phyloP scores from a whole-genome alignment of 176 grass and related monocot genomes.

The Musa troglodytarum region DNA sequence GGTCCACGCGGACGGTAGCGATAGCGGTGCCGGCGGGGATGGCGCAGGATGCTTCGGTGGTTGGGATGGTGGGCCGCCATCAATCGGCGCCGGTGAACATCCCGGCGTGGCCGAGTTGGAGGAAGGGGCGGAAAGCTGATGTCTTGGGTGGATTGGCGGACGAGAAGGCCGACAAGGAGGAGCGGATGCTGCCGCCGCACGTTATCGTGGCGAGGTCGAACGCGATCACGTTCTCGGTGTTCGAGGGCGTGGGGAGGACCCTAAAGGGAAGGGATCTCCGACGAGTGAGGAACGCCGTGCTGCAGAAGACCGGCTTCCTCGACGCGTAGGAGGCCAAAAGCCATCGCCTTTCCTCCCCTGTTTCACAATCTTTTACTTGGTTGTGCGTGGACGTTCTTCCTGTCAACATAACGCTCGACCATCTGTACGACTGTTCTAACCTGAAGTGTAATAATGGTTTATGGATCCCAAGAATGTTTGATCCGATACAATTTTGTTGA shows the following conservation, averaged over 20 bases:
- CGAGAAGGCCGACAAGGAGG: neutral
- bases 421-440: no score
- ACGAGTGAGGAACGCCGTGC: conserved; percentile 31
- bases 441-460: no score
- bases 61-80: neutral
- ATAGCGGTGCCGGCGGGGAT: neutral
- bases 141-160: neutral
- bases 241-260: conserved; percentile 31
- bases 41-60: neutral
- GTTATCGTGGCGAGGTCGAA: conserved; percentile 31
- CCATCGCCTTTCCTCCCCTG: neutral
- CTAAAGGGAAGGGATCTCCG: conserved; percentile 38
- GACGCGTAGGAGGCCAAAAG: neutral
- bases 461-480: no score
- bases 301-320: conserved; percentile 31
- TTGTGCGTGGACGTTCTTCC: no score
- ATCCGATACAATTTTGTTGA: no score
- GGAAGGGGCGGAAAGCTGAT: neutral
- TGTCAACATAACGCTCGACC: no score
- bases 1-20: neutral
- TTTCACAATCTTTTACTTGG: neutral
- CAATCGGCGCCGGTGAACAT: conserved; percentile 26
- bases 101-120: conserved; percentile 16
- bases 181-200: conserved; percentile 28
- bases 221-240: conserved; percentile 26